phyloP scores from a whole-genome alignment of 345 rosid genomes.

The Limnanthes douglasii region DNA sequence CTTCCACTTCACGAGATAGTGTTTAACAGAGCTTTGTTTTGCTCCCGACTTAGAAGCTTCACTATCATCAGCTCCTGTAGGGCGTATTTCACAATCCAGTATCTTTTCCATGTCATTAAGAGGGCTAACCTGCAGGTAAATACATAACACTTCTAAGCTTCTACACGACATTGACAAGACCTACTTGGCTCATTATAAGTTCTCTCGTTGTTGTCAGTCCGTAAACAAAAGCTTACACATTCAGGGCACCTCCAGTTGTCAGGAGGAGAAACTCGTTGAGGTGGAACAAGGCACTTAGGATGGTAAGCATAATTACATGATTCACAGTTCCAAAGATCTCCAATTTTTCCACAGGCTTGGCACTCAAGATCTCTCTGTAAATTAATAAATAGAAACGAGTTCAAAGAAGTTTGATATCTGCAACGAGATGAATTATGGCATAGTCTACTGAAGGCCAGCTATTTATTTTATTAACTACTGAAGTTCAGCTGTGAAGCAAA shows the following conservation, averaged over 20 bases:
- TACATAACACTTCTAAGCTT: no score
- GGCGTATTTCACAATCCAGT: conserved; percentile 90
- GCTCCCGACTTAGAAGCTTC: conserved; percentile 52
- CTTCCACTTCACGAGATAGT: conserved; percentile 99
- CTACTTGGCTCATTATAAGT: no score
- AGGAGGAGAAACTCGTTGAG: conserved; percentile 54
- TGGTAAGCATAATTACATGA: conserved; percentile 85
- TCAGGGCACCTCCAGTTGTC: conserved; percentile 96
- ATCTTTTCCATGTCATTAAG: conserved; percentile 86
- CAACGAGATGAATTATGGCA: no score
- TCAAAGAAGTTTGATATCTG: no score
- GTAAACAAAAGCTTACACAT: conserved; percentile 48
- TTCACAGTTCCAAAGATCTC: conserved; percentile 61
- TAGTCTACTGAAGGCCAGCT: no score
- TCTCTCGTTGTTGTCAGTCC: no score
- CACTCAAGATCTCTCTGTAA: conserved; percentile 57
- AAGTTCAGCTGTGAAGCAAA: no score
- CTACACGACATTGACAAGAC: no score
- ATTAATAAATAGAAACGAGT: background rate
- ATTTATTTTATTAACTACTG: no score
- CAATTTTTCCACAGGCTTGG: conserved; percentile 82
- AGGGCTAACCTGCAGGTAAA: conserved; percentile 94
- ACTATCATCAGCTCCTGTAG: conserved; percentile 50
- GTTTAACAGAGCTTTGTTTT: conserved; percentile 74
- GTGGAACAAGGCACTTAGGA: conserved; percentile 72